phyloP scores from a whole-genome alignment of 1,139 yeast genomes.

The Barnettozyma hawaiiensis region DNA sequence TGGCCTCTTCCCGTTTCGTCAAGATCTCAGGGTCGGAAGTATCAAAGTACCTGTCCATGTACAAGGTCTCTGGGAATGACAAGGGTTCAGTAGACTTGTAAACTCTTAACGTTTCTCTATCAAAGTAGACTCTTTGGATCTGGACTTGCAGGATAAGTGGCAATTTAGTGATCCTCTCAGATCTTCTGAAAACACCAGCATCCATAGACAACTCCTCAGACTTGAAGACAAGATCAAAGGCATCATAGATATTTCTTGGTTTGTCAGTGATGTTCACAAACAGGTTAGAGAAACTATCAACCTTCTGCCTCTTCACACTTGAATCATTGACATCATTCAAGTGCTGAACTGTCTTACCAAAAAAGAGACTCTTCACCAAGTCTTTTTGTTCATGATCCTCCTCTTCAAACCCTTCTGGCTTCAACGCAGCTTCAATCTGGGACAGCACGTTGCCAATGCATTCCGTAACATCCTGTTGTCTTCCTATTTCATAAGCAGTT shows the following conservation, averaged over 20 bases:
- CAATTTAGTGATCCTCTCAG: conserved; percentile 60
- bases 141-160: conserved; percentile 88
- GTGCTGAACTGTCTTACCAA: conserved; percentile 62
- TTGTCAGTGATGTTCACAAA: conserved; percentile 83
- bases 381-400: conserved; percentile 78
- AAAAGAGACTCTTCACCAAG: conserved; percentile 69
- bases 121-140: conserved; percentile 89
- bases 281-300: conserved; percentile 74
- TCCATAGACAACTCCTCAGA: conserved; percentile 61
- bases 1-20: conserved; percentile 51
- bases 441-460: conserved; percentile 93
- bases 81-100: conserved; percentile 80
- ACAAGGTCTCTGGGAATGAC: conserved; percentile 70
- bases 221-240: conserved; percentile 78
- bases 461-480: conserved; percentile 97
- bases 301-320: conserved; percentile 45
- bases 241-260: conserved; percentile 84
- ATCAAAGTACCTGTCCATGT: conserved; percentile 83
- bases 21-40: conserved; percentile 53
- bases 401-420: conserved; percentile 56
- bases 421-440: conserved; percentile 86
- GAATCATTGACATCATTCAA: conserved; percentile 36
- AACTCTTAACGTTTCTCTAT: conserved; percentile 63
- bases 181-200: conserved; percentile 70
- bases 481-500: conserved; percentile 70